phyloP scores from a whole-genome alignment of 2,329 filamentous ascomycete genomes.

The Conoideocrella luteorostrata region DNA sequence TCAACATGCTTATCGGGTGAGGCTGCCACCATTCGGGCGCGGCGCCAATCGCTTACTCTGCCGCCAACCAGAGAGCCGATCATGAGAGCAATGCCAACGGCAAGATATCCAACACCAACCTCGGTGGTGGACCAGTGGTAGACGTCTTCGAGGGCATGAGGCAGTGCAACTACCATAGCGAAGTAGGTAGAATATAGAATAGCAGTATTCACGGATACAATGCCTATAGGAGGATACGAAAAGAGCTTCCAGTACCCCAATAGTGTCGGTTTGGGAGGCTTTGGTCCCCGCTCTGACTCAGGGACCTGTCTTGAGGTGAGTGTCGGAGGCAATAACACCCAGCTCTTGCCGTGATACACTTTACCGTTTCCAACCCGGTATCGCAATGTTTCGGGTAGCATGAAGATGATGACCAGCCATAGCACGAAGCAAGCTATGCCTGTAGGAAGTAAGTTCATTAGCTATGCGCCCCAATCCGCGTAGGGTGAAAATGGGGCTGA shows the following conservation, averaged over 20 bases:
- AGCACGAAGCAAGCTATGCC: conserved; percentile 25
- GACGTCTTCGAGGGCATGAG: conserved; percentile 20
- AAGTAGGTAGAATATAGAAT: conserved; percentile 27
- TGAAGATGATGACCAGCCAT: conserved; percentile 22
- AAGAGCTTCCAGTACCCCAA: conserved; percentile 22
- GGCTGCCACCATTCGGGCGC: conserved; percentile 14
- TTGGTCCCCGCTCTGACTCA: conserved; percentile 18
- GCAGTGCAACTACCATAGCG: conserved; percentile 23
- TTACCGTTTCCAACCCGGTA: conserved; percentile 36
- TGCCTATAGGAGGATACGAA: conserved; percentile 25
- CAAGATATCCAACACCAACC: conserved; percentile 30
- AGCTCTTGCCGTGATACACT: conserved; percentile 14
- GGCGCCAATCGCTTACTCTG: conserved; percentile 29
- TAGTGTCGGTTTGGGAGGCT: conserved; percentile 22
- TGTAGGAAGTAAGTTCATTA: conserved; percentile 7
- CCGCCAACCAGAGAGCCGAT: conserved; percentile 31
- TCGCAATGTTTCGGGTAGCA: conserved; percentile 39
- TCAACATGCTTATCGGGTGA: conserved; percentile 16
- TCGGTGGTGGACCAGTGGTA: conserved; percentile 28
- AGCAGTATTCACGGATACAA: conserved; percentile 26
- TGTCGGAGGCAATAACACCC: conserved; percentile 17
- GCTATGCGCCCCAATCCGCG: no score
- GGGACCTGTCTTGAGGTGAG: conserved; percentile 17
- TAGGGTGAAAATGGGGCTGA: no score
- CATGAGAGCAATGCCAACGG: conserved; percentile 16